phyloP scores from a whole-genome alignment of 2,329 filamentous ascomycete species.

The Fusarium sulawesiense region DNA sequence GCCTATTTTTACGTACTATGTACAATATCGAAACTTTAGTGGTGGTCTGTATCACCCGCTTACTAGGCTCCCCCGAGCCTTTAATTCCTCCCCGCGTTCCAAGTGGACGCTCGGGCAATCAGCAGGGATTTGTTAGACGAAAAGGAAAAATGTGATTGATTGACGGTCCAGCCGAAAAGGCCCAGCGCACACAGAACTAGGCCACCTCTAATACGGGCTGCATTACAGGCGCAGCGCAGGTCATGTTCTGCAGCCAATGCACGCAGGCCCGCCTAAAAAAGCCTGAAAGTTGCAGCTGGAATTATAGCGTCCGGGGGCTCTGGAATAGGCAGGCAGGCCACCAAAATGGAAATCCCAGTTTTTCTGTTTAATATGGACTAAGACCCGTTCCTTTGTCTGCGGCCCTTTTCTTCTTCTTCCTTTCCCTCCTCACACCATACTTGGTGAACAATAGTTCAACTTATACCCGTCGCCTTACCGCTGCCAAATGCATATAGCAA shows the following conservation, averaged over 20 bases:
- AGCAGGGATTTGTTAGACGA: constrained; percentile 13
- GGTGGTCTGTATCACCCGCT: constrained; percentile 22
- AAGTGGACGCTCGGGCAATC: constrained; percentile 30
- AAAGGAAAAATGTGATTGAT: constrained; percentile 6
- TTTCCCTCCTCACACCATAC: constrained; percentile 43
- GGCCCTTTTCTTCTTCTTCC: constrained; percentile 27
- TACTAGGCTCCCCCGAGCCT: constrained; percentile 21
- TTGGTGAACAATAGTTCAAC: constrained; percentile 44
- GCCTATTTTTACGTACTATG: constrained; percentile 39
- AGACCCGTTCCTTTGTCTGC: constrained; percentile 32
- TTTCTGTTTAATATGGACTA: constrained; percentile 32
- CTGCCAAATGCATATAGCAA: constrained; percentile 68
- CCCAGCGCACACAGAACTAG: constrained; percentile 1
- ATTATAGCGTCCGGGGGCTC: constrained; percentile 23
- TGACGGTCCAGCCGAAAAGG: constrained; percentile 10
- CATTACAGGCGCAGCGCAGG: constrained; percentile 4
- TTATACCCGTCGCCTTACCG: constrained; percentile 29
- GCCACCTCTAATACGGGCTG: constrained; percentile 13
- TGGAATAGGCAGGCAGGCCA: constrained; percentile 35
- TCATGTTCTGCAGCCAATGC: constrained; percentile 24
- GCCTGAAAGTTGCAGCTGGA: constrained; percentile 18
- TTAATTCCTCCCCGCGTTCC: constrained; percentile 42
- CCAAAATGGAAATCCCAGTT: constrained; percentile 34
- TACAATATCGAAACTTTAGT: constrained; percentile 18
- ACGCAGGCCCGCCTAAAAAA: constrained; percentile 34